A percentile compares a stretch with the other conserved stretches of the same genome.
These are phyloP conservation scores for Didymella pomorum DNA, from an alignment of 2,329 filamentous ascomycete species.

Conservation along the genomic window DNA sequence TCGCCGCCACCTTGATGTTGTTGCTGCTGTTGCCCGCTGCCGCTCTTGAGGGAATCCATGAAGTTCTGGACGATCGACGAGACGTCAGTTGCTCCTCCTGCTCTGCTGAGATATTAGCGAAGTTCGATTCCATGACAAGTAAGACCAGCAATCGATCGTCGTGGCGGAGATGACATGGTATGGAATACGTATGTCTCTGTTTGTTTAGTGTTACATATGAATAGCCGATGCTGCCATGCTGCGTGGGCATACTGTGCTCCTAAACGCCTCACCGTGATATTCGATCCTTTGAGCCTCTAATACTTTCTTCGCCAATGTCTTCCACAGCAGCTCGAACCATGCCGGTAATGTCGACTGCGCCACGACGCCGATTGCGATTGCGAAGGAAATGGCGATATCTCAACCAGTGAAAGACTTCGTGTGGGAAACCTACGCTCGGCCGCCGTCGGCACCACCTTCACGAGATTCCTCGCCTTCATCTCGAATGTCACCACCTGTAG, in stretches of 20 bases:
- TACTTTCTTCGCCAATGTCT: constrained; percentile 29
- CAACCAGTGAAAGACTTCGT: constrained; percentile 42
- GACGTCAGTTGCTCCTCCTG: constrained; percentile 71
- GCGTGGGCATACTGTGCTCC: constrained; percentile 34
- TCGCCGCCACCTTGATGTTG: constrained; percentile 59
- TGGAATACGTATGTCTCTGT: constrained; percentile 40
- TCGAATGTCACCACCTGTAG: constrained; percentile 89
- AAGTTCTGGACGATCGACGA: constrained; percentile 86
- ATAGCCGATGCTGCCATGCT: constrained; percentile 35
- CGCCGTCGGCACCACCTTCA: constrained; percentile 94
- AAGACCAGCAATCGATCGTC: constrained; percentile 34
- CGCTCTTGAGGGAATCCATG: constrained; percentile 77
- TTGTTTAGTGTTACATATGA: constrained; percentile 48
- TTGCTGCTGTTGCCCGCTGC: constrained; percentile 44
- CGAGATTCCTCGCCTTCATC: constrained; percentile 88
- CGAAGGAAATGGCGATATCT: constrained; percentile 11
- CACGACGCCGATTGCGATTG: constrained; percentile 42
- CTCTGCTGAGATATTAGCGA: constrained; percentile 40
- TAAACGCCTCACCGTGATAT: constrained; percentile 45
- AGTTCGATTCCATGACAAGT: constrained; percentile 8
- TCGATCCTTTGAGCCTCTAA: constrained; percentile 25
- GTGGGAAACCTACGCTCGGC: constrained; percentile 91
- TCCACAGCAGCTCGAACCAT: constrained; percentile 30
- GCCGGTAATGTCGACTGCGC: constrained; percentile 43
- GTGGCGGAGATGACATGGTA: constrained; percentile 39